phyloP scores from a whole-genome alignment of 108 stramenopile species.

The Skeletonema tropicum region DNA sequence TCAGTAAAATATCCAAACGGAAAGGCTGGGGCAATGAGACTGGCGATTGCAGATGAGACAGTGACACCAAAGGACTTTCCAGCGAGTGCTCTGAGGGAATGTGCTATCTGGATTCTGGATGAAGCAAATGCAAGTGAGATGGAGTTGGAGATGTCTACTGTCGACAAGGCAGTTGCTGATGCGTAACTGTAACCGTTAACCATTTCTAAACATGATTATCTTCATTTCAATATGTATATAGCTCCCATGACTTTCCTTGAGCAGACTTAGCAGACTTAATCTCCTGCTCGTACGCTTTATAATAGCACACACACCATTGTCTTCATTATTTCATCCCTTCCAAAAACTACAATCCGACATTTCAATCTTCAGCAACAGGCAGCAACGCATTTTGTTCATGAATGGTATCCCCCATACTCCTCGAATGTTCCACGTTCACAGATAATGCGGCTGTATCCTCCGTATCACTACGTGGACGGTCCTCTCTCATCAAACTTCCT shows the following conservation, averaged over 20 bases:
- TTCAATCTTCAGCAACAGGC: background rate
- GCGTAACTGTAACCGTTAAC: background rate
- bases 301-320: background rate
- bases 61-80: constrained; percentile 72
- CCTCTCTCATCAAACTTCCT: background rate
- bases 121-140: constrained; percentile 65
- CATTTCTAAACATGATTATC: too few relatives aligned
- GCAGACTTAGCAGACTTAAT: too few relatives aligned
- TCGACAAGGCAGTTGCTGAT: constrained; percentile 46
- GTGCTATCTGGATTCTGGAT: constrained; percentile 77
- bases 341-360: background rate
- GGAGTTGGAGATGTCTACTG: constrained; percentile 29
- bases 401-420: background rate
- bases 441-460: background rate
- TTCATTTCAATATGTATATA: background rate
- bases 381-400: background rate
- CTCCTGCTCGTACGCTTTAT: background rate
- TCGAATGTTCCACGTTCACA: background rate
- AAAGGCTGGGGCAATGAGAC: constrained; percentile 71
- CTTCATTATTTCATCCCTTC: background rate
- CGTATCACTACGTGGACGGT: constrained; percentile 1
- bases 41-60: constrained; percentile 61
- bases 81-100: constrained; percentile 63
- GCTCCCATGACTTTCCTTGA: background rate
- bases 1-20: constrained; percentile 83